These are phyloP conservation scores for Lepiota subincarnata DNA, from an alignment of 768 basidiomycete species.

Conservation along the genomic window DNA sequence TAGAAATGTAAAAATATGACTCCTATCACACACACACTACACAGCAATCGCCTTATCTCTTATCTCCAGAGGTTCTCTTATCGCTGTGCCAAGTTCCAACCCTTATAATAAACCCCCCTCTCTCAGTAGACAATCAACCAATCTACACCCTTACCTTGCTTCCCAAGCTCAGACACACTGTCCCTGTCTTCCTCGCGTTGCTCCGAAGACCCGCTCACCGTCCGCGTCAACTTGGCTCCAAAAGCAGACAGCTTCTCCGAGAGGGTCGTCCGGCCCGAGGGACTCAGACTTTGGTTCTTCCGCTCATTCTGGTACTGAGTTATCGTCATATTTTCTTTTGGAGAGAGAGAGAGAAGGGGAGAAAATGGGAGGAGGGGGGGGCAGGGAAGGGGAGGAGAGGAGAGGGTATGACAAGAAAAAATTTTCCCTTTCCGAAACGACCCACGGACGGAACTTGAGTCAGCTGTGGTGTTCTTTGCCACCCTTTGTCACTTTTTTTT, in stretches of 20 bases:
- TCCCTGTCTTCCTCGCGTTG: background rate
- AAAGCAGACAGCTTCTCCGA: background rate
- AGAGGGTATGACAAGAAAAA: no score
- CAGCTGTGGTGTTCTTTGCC: no score
- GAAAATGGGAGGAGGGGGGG: no score
- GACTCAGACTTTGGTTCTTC: no score
- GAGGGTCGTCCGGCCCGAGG: background rate
- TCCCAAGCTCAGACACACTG: background rate
- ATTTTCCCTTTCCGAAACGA: no score
- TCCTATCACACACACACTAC: background rate
- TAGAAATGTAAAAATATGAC: background rate
- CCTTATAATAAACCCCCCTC: background rate
- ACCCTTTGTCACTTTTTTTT: no score
- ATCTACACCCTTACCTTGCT: background rate
- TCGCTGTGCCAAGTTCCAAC: background rate
- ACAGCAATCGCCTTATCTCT: conserved; percentile 3
- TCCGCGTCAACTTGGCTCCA: background rate
- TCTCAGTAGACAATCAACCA: no score
- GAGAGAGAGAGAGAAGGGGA: no score
- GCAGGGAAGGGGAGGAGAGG: no score
- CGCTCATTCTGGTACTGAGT: no score
- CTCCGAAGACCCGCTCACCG: background rate
- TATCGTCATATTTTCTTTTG: no score
- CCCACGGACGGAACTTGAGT: no score
- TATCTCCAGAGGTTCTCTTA: background rate